phyloP scores from a whole-genome alignment of 768 basidiomycete genomes.

The Chiua virens region DNA sequence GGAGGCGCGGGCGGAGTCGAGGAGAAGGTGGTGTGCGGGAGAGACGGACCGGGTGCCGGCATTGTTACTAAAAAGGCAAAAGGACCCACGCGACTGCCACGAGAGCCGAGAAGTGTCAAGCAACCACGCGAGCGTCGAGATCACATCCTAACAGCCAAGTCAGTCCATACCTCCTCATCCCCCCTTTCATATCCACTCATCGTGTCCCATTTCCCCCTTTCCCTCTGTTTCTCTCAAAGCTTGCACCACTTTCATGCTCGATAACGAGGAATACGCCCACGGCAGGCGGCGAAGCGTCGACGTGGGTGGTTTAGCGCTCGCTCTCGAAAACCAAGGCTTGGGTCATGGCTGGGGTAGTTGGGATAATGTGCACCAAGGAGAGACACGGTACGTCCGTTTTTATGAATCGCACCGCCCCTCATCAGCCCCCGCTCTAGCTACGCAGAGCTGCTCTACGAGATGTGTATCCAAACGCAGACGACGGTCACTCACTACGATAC shows the following conservation, averaged over 20 bases:
- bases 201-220: not conserved
- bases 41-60: constrained; percentile 9
- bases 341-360: constrained; percentile 73
- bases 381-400: constrained; percentile 46
- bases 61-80: constrained; percentile 20
- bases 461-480: constrained; percentile 77
- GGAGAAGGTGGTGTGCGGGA: not conserved
- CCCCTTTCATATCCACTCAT: not conserved
- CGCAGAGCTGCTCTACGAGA: constrained; percentile 81
- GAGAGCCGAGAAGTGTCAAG: constrained; percentile 36
- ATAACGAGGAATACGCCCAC: constrained; percentile 28
- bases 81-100: constrained; percentile 33
- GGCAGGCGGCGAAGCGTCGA: constrained; percentile 78
- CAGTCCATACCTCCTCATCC: constrained; percentile 8
- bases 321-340: constrained; percentile 58
- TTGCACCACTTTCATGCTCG: constrained; percentile 20
- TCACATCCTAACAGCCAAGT: constrained; percentile 21
- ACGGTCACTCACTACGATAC: constrained; percentile 57
- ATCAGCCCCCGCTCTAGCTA: constrained; percentile 43
- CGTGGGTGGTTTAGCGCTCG: constrained; percentile 84
- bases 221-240: not conserved
- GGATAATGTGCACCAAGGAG: constrained; percentile 47
- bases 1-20: not conserved
- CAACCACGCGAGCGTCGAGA: constrained; percentile 37
- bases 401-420: not conserved